phyloP scores from a whole-genome alignment of 306 rosid genomes.

The Ormosia semicastrata region DNA sequence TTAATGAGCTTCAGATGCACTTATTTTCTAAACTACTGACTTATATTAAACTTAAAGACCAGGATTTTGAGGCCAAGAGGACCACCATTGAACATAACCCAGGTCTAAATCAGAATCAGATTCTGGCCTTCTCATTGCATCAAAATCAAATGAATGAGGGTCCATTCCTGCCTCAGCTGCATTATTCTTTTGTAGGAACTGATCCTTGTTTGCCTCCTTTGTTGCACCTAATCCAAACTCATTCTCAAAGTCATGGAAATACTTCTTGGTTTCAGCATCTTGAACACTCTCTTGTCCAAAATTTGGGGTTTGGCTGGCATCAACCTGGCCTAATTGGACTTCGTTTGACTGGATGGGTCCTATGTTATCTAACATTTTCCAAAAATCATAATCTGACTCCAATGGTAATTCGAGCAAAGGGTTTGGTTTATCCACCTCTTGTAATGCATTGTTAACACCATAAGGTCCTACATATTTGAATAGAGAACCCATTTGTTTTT shows the following conservation, averaged over 20 bases:
- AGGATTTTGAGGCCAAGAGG: conserved; percentile 37
- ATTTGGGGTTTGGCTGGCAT: conserved; percentile 22
- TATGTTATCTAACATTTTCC: conserved; percentile 59
- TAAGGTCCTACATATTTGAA: conserved; percentile 27
- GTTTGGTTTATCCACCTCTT: conserved; percentile 40
- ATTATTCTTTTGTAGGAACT: conserved; percentile 19
- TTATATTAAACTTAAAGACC: conserved; percentile 16
- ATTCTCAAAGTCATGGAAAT: conserved; percentile 55
- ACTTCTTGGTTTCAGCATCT: conserved; percentile 37
- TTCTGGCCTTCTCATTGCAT: conserved; percentile 28
- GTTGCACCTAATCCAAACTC: conserved; percentile 55
- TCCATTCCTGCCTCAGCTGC: conserved; percentile 18
- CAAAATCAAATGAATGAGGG: conserved; percentile 30
- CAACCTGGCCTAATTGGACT: conserved; percentile 19
- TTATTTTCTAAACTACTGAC: not conserved
- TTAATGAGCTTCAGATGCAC: conserved; percentile 16
- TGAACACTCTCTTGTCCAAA: conserved; percentile 19
- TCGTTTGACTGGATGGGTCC: conserved; percentile 26
- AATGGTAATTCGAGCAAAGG: conserved; percentile 37
- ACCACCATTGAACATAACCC: conserved; percentile 33
- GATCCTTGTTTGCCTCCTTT: conserved; percentile 27
- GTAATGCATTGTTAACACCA: conserved; percentile 14
- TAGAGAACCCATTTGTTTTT: conserved; percentile 29
- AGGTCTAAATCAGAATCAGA: conserved; percentile 20
- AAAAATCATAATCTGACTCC: conserved; percentile 58